Evolutionary conservation across 1,284 basidiomycete genomes (phyloP).

Genomic region (Volvariella volvacea): DNA sequence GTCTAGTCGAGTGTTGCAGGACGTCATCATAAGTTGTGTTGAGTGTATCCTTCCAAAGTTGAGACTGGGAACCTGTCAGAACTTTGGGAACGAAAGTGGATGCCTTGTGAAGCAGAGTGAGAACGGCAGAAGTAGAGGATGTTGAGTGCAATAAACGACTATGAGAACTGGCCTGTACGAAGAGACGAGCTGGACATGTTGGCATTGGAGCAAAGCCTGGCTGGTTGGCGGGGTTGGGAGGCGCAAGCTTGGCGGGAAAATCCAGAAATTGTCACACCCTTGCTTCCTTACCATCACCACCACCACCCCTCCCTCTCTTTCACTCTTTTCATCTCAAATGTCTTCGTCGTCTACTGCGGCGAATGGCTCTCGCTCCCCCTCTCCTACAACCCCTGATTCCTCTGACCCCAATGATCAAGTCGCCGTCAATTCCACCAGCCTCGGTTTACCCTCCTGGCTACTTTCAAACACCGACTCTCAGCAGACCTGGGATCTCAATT

Average conservation of each 20-base stretch:
- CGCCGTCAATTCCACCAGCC: conserved; percentile 41
- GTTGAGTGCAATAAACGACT: not conserved
- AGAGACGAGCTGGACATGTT: not conserved
- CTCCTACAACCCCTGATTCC: conserved; percentile 61
- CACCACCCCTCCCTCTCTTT: conserved; percentile 4
- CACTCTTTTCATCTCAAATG: conserved; percentile 20
- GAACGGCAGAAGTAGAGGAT: not conserved
- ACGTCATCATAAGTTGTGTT: conserved; percentile 19
- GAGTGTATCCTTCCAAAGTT: conserved; percentile 20
- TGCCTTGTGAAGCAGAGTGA: conserved; percentile 18
- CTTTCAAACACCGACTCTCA: conserved; percentile 26
- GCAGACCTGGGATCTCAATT: conserved; percentile 32
- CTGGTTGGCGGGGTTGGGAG: too few relatives aligned
- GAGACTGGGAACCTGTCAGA: conserved; percentile 9
- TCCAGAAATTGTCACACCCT: not conserved
- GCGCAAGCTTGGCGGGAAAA: too few relatives aligned
- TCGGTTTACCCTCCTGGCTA: conserved; percentile 50
- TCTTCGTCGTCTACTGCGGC: conserved; percentile 51
- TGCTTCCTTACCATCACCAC: not conserved
- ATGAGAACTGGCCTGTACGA: not conserved
- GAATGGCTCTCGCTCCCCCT: conserved; percentile 61
- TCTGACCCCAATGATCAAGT: conserved; percentile 44
- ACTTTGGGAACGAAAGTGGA: conserved; percentile 18
- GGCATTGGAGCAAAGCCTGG: too few relatives aligned
- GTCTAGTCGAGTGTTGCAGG: conserved; percentile 14